Percentiles rank a stretch among this genome's conserved stretches.
Conservation (phyloP, 2,329 filamentous ascomycete species). For the Orbilia ellipsospora region DNA sequence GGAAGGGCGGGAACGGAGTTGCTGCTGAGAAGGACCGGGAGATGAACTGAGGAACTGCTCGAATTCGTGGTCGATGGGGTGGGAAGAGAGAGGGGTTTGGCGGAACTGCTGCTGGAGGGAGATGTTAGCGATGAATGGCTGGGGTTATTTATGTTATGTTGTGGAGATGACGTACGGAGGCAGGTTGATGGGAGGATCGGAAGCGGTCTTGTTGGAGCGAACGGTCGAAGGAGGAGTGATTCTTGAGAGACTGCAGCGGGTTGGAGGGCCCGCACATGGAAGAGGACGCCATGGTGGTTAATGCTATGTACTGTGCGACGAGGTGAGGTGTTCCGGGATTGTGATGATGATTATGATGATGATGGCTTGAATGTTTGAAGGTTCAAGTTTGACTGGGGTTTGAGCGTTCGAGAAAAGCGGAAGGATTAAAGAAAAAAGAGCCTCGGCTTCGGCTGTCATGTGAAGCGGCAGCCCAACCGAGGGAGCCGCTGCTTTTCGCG, state of each 20-base stretch:
- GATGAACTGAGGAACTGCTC: slow-evolving; percentile 69
- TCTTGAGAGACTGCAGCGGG: slow-evolving; percentile 77
- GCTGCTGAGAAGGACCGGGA: slow-evolving; percentile 59
- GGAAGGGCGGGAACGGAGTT: slow-evolving; percentile 53
- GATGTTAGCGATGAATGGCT: slow-evolving; percentile 50
- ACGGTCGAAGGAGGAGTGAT: slow-evolving; percentile 75
- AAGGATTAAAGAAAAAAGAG: neutral
- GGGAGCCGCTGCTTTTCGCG: neutral
- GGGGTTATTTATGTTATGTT: neutral
- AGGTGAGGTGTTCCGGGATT: neutral
- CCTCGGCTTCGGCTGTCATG: slow-evolving; percentile 51
- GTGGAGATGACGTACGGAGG: slow-evolving; percentile 66
- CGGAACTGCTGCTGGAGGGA: slow-evolving; percentile 70
- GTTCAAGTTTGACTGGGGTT: neutral
- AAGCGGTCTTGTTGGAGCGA: slow-evolving; percentile 79
- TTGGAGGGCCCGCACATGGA: slow-evolving; percentile 78
- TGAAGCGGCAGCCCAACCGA: slow-evolving; percentile 15
- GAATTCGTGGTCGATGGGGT: slow-evolving; percentile 73
- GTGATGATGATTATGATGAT: neutral
- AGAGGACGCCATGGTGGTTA: slow-evolving; percentile 51
- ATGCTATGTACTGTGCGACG: neutral
- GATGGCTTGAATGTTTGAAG: slow-evolving; percentile 1
- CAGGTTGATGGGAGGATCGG: slow-evolving; percentile 64
- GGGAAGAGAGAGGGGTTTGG: slow-evolving; percentile 68
- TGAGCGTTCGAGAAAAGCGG: neutral